Percentiles rank a stretch among this genome's conserved stretches.
Evolutionary conservation across 257 asterid genomes (phyloP).

Genomic region (Henckelia pumila): DNA sequence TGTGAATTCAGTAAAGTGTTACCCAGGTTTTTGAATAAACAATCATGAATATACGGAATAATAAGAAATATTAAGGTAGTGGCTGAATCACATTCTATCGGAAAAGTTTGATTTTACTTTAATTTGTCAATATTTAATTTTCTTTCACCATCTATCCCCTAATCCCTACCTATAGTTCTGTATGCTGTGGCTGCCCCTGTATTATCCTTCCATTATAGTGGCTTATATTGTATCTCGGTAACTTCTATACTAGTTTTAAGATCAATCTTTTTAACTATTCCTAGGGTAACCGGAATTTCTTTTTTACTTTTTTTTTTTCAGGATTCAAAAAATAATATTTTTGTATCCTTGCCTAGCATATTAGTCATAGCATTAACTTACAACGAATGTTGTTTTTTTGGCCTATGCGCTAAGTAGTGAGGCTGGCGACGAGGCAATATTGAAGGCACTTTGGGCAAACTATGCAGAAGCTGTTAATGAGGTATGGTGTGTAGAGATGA

Average conservation of each 20-base stretch:
- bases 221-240: not conserved
- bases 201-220: not conserved
- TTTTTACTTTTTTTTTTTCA: not conserved
- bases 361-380: slow-evolving; percentile 9
- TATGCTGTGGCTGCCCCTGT: not conserved
- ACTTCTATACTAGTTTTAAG: slow-evolving; percentile 5
- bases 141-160: too few relatives aligned
- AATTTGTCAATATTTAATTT: too few relatives aligned
- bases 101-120: too few relatives aligned
- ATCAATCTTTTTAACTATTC: not conserved
- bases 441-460: slow-evolving; percentile 74
- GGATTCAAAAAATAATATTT: slow-evolving; percentile 5
- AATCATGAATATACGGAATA: not conserved
- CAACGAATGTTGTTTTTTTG: slow-evolving; percentile 17
- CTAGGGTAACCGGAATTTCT: slow-evolving; percentile 9
- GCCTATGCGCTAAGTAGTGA: slow-evolving; percentile 52
- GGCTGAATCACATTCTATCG: too few relatives aligned
- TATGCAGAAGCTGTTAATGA: slow-evolving; percentile 57
- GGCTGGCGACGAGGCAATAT: slow-evolving; percentile 84
- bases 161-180: too few relatives aligned
- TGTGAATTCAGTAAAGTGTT: not conserved
- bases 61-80: too few relatives aligned
- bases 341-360: slow-evolving; percentile 1
- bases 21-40: not conserved
- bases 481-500: slow-evolving; percentile 41